phyloP scores from a whole-genome alignment of 2,329 filamentous ascomycete genomes.

The Exophiala calicioides region DNA sequence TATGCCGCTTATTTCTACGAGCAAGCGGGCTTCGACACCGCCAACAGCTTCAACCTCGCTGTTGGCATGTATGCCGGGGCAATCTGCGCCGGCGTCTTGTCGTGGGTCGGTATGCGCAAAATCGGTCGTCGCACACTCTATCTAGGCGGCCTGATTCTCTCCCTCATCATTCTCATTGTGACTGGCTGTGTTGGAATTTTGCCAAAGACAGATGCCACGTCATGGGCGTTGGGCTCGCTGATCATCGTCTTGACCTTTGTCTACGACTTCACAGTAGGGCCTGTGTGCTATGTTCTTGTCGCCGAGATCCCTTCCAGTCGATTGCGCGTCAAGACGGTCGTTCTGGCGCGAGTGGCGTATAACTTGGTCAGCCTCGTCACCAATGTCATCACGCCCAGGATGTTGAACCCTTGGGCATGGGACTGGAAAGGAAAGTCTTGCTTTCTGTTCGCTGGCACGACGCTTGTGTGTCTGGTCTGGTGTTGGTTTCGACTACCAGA shows the following conservation, averaged over 20 bases:
- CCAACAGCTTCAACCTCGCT: conserved; percentile 37
- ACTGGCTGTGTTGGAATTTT: conserved; percentile 41
- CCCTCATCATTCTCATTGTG: conserved; percentile 35
- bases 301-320: conserved; percentile 56
- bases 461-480: conserved; percentile 40
- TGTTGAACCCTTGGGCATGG: conserved; percentile 38
- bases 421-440: conserved; percentile 44
- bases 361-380: conserved; percentile 52
- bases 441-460: conserved; percentile 45
- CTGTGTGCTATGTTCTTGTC: conserved; percentile 55
- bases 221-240: conserved; percentile 43
- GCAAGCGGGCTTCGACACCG: conserved; percentile 41
- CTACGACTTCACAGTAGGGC: conserved; percentile 57
- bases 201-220: conserved; percentile 37
- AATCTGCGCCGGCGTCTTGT: conserved; percentile 35
- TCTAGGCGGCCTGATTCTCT: conserved; percentile 36
- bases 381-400: conserved; percentile 39
- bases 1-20: conserved; percentile 39
- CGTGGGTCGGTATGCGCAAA: conserved; percentile 37
- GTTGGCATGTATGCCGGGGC: conserved; percentile 43
- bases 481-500: conserved; percentile 45
- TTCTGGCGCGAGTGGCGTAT: conserved; percentile 52
- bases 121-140: conserved; percentile 41
- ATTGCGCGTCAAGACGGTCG: conserved; percentile 56
- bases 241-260: conserved; percentile 55